A percentile compares a stretch with the other conserved stretches of the same genome.
These are phyloP conservation scores for Psilocybe subaeruginosa DNA, from an alignment of 768 basidiomycete species.

Conservation along the genomic window DNA sequence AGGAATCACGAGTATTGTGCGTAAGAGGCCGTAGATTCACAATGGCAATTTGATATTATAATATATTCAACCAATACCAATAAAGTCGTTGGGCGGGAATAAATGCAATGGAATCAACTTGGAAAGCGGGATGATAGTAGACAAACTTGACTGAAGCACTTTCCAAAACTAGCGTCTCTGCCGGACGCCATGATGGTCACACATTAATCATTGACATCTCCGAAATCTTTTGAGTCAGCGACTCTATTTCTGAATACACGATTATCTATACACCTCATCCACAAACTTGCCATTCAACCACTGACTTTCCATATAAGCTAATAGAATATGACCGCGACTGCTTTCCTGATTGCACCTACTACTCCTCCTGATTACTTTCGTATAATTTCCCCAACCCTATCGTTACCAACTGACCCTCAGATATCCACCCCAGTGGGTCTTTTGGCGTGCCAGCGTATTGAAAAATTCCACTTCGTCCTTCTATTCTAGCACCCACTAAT, in stretches of 20 bases:
- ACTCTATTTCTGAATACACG: background rate
- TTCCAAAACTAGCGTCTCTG: background rate
- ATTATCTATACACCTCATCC: background rate
- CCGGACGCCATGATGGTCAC: background rate
- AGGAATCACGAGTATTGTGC: too few relatives aligned
- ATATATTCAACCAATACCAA: too few relatives aligned
- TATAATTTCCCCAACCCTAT: conserved; percentile 60
- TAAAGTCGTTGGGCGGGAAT: too few relatives aligned
- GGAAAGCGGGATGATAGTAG: too few relatives aligned
- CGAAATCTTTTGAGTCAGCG: background rate
- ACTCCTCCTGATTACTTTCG: conserved; percentile 67
- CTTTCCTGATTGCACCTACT: conserved; percentile 41
- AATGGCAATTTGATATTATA: too few relatives aligned
- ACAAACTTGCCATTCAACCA: background rate
- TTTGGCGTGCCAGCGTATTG: conserved; percentile 75
- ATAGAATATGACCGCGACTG: conserved; percentile 41
- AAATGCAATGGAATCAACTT: too few relatives aligned
- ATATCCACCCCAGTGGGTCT: conserved; percentile 72
- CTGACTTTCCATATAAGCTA: background rate
- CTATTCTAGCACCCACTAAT: background rate
- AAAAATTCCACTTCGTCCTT: background rate
- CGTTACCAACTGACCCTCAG: conserved; percentile 51
- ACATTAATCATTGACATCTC: background rate
- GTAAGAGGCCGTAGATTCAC: too few relatives aligned
- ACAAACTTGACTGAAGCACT: background rate